Evolutionary conservation across 2,329 filamentous ascomycete genomes (phyloP).

Genomic region (Xylaria sp.): DNA sequence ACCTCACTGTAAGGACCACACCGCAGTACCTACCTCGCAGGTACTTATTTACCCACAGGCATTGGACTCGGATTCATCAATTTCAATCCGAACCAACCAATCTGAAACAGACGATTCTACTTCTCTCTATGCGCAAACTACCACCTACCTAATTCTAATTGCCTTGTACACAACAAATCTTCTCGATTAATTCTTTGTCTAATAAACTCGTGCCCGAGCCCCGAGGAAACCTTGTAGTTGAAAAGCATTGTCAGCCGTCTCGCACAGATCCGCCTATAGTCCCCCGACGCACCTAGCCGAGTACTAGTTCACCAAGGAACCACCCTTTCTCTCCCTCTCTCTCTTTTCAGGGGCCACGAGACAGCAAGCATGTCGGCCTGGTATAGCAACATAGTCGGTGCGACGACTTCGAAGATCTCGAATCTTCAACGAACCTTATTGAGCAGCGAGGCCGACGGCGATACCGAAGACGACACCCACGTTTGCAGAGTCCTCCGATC

Average conservation of each 20-base stretch:
- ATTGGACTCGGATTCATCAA: not conserved
- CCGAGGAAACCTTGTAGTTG: not conserved
- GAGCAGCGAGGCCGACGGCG: constrained; percentile 66
- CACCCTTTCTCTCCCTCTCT: not conserved
- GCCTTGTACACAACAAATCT: not conserved
- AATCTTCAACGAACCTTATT: constrained; percentile 71
- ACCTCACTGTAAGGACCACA: not conserved
- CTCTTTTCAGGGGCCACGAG: constrained; percentile 10
- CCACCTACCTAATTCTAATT: not conserved
- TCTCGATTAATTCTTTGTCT: not conserved
- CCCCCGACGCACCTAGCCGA: constrained; percentile 17
- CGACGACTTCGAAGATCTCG: constrained; percentile 66
- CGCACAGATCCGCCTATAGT: constrained; percentile 6
- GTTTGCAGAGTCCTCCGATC: constrained; percentile 89
- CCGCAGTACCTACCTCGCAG: not conserved
- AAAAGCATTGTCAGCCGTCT: not conserved
- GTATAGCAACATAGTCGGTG: constrained; percentile 73
- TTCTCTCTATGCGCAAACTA: not conserved
- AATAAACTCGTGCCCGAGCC: not conserved
- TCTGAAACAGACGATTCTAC: not conserved
- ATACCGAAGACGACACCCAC: constrained; percentile 88
- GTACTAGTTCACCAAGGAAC: not conserved
- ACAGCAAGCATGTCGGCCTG: constrained; percentile 70
- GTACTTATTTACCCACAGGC: not conserved
- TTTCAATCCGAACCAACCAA: not conserved